Evolutionary conservation across 148 eudicot genomes (phyloP), one percentile per base, ranked within the genome.

Genomic region (Simmondsia chinensis): DNA sequence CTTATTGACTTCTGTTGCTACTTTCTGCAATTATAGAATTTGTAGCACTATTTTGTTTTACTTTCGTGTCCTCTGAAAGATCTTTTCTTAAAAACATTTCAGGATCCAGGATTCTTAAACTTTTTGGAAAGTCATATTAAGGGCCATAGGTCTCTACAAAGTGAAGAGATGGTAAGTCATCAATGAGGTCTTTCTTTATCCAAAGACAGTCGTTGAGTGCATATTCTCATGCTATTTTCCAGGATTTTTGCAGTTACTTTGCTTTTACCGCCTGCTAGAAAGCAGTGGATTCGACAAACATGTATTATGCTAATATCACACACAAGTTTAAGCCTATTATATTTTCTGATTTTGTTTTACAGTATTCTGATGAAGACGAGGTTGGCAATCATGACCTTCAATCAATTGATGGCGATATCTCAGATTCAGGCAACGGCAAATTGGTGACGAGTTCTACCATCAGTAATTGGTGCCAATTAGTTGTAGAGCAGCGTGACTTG

Each of bases 361-460:
- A 93, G 99, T 50, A 56, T 52, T 93, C 83, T 47, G 99, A 82
- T 43, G 94, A 73, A 41, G 94, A 82, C 33, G 82, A 71, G 28
- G 42, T 28, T 20, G 50, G 64, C 41, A 46, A 73, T 56, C 59
- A 56, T 9, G 48, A 32, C 33, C 43, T 30, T 29, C 60, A 62
- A 36, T 42, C 57, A 15, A 33, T 23, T 42, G 59, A 61, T 49
- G 72, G 64, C 23, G 57, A 59, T 50, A 43, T 48, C 29, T 59
- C 59, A 42, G 25, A 39, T 47, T 34, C 35, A 51, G 64, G 51
- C 14, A 34, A 56, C 36, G 62, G 49, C 15, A 79, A 51, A 66
- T 23, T 69, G 10, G 52, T 86, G 64, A 82, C 77, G 17, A 39
- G 18, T 26, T 64, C 66, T 34, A 25, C 65, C 18, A 50, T 93